Evolutionary conservation across 495 filamentous ascomycete genomes (phyloP), one percentile per base, ranked within the genome.

Genomic region (Pyrenopolyporus hunteri): DNA sequence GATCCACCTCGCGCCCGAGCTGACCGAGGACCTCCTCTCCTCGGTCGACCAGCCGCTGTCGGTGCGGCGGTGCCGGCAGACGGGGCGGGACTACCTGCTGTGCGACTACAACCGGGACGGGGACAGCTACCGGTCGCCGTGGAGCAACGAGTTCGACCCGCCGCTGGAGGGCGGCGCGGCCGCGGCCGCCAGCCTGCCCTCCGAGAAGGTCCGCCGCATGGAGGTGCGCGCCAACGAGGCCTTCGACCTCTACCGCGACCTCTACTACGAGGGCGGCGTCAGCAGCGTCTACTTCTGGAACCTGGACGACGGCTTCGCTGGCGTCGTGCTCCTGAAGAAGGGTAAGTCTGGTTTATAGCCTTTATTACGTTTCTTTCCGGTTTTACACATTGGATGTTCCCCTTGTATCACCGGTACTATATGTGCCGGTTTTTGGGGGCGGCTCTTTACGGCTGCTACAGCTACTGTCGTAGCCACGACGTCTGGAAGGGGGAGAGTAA

Each of bases 61-160:
- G 44, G 82, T 94, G 40, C 87, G 87, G 56, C 89, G 89, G 59
- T 98, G 94, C 80, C 80, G 82, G 51, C 90, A 92, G 74, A 91
- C 90, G 51, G 91, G 89, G 59, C 89, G 93, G 49, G 94, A 98
- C 78, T 99, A 97, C 78, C 85, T 99, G 33, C 90, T 97, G 60
- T 99, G 94, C 81, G 94, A 99, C 82, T 99, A 98, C 81, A 99
- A 99, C 82, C 92, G 94, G 47, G 94, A 99, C 76, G 95, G 95
- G 47, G 94, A 97, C 75, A 92, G 88, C 77, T 96, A 96, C 81
- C 89, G 94, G 26, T 94, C 90, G 60, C 94, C 94, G 26, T 99
- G 94, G 94, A 93, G 88, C 79, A 97, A 97, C 75, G 91, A 97
- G 75, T 99, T 98, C 71, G 92, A 97, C 69, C 94, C 93, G 1